Evolutionary conservation across 192 early-diverging fungal genomes (phyloP).

Genomic region (Oehlia diaphana): DNA sequence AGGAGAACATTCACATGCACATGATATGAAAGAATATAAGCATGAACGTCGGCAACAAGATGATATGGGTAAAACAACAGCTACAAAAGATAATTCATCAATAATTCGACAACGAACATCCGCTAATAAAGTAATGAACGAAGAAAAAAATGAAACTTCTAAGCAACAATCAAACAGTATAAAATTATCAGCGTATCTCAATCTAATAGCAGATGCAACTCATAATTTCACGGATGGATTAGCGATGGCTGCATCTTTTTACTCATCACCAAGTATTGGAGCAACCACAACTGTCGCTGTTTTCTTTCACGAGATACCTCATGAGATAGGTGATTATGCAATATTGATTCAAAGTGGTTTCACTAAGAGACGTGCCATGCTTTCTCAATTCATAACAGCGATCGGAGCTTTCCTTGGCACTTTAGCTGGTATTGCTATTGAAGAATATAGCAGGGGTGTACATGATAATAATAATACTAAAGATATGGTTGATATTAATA

Average conservation of each 20-base stretch:
- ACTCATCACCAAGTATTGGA: constrained; percentile 77
- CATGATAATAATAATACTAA: background rate
- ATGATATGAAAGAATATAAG: constrained; percentile 50
- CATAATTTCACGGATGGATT: constrained; percentile 89
- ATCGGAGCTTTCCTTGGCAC: constrained; percentile 81
- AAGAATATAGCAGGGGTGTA: constrained; percentile 59
- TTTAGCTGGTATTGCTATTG: constrained; percentile 72
- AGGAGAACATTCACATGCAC: constrained; percentile 60
- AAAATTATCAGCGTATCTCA: constrained; percentile 75
- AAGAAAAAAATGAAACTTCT: constrained; percentile 34
- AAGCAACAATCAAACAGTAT: constrained; percentile 47
- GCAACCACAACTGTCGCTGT: constrained; percentile 83
- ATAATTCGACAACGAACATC: background rate
- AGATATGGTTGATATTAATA: background rate
- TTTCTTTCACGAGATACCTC: constrained; percentile 89
- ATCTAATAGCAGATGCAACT: constrained; percentile 79
- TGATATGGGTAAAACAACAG: background rate
- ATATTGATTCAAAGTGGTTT: constrained; percentile 84
- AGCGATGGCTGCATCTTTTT: constrained; percentile 82
- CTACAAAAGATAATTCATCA: background rate
- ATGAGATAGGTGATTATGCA: constrained; percentile 88
- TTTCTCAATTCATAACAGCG: constrained; percentile 79
- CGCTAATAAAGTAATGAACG: constrained; percentile 32
- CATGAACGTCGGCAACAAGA: constrained; percentile 47
- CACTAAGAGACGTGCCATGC: constrained; percentile 68